Evolutionary conservation across 1,284 basidiomycete genomes (phyloP).

Genomic region (Apiotrichum veenhuisii): DNA sequence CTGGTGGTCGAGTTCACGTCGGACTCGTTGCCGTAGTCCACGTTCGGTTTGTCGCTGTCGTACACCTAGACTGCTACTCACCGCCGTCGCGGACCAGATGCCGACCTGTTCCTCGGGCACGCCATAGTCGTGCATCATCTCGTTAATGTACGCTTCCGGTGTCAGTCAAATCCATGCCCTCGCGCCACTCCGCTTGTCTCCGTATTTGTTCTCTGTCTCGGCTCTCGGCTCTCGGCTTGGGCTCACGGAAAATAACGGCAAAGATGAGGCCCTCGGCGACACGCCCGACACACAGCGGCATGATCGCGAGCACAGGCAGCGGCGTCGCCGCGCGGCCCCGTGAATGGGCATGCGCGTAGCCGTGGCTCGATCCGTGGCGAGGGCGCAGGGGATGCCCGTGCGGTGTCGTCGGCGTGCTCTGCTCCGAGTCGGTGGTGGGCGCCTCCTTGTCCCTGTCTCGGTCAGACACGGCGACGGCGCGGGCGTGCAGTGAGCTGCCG

Average conservation of each 20-base stretch:
- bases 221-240: background rate
- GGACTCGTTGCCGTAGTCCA: too few species aligned
- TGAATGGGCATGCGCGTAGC: too few species aligned
- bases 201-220: background rate
- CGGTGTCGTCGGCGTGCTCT: constrained; percentile 6
- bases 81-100: constrained; percentile 36
- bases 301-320: constrained; percentile 27
- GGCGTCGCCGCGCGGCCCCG: constrained; percentile 17
- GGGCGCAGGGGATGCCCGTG: constrained; percentile 7
- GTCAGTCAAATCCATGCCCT: background rate
- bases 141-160: constrained; percentile 36
- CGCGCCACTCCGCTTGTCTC: background rate
- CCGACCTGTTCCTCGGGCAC: constrained; percentile 37
- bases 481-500: too few species aligned
- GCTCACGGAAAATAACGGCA: constrained; percentile 34
- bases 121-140: constrained; percentile 39
- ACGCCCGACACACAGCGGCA: constrained; percentile 32
- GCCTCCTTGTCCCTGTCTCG: too few species aligned
- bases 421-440: background rate
- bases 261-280: constrained; percentile 36
- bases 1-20: too few species aligned
- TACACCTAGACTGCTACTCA: too few species aligned
- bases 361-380: too few species aligned
- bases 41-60: too few species aligned
- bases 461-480: too few species aligned